Percentiles rank a stretch among this genome's conserved stretches.
These are phyloP conservation scores for Lantana camara DNA, from an alignment of 257 asterid genomes.

Conservation along the genomic window DNA sequence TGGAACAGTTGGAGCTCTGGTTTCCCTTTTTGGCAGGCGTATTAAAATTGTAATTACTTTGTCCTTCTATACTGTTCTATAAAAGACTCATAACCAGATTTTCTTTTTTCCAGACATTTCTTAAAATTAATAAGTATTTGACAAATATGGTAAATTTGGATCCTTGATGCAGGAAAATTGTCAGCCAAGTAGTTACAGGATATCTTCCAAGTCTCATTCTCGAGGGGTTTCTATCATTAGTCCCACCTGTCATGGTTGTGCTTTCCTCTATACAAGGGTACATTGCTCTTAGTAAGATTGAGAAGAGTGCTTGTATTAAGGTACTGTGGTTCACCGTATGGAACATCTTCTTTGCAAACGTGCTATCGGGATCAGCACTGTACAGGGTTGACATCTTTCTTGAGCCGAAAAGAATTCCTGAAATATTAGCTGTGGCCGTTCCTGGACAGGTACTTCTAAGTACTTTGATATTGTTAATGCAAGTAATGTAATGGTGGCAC, in stretches of 20 bases:
- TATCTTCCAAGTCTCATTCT: slow-evolving; percentile 97
- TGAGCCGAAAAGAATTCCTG: slow-evolving; percentile 86
- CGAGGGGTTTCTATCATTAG: slow-evolving; percentile 56
- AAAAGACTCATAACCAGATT: slow-evolving; percentile 3
- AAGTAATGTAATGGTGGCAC: slow-evolving; percentile 6
- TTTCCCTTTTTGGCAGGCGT: slow-evolving; percentile 77
- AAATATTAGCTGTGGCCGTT: slow-evolving; percentile 78
- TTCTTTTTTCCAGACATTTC: no score
- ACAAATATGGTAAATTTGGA: no score
- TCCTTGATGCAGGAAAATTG: slow-evolving; percentile 59
- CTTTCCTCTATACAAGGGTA: slow-evolving; percentile 91
- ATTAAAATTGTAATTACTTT: slow-evolving; percentile 53
- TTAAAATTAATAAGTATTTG: no score
- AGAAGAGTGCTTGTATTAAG: slow-evolving; percentile 91
- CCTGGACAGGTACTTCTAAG: slow-evolving; percentile 82
- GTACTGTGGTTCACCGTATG: slow-evolving; percentile 85
- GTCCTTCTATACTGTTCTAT: not conserved
- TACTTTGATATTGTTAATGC: not conserved
- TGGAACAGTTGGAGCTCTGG: slow-evolving; percentile 82
- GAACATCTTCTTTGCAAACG: slow-evolving; percentile 94
- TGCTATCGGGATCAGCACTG: slow-evolving; percentile 88
- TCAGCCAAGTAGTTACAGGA: slow-evolving; percentile 88
- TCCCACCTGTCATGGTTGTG: slow-evolving; percentile 83
- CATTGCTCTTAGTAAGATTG: slow-evolving; percentile 82
- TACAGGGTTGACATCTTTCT: slow-evolving; percentile 58